phyloP scores from a whole-genome alignment of 148 eudicot genomes.

The Cornus florida region DNA sequence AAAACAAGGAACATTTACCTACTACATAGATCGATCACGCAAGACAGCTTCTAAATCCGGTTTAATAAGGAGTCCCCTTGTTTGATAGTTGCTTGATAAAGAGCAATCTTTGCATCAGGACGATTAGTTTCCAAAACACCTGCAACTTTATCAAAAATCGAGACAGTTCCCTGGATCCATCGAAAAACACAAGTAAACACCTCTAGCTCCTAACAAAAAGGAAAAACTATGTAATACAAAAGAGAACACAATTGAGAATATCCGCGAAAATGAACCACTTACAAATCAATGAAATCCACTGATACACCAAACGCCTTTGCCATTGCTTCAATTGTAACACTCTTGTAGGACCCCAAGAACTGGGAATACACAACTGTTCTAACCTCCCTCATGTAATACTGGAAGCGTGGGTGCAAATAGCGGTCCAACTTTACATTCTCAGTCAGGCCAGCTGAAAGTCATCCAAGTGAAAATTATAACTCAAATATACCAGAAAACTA shows the following conservation, averaged over 20 bases:
- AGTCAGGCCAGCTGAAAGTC: slow-evolving; percentile 80
- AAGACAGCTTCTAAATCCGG: slow-evolving; percentile 95
- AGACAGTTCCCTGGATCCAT: slow-evolving; percentile 70
- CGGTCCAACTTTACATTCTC: slow-evolving; percentile 91
- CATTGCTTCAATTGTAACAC: slow-evolving; percentile 98
- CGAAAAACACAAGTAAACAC: background rate
- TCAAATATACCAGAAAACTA: background rate
- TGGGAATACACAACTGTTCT: slow-evolving; percentile 94
- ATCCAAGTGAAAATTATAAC: background rate
- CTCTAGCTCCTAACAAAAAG: background rate
- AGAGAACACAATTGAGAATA: background rate
- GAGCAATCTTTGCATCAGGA: slow-evolving; percentile 98
- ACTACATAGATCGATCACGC: slow-evolving; percentile 83
- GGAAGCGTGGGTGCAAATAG: slow-evolving; percentile 87
- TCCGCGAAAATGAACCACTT: slow-evolving; percentile 33
- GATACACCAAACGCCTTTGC: slow-evolving; percentile 94
- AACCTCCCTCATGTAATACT: slow-evolving; percentile 97
- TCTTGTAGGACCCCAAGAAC: slow-evolving; percentile 93
- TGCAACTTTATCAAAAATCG: slow-evolving; percentile 93
- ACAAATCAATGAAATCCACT: slow-evolving; percentile 92
- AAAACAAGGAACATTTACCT: background rate
- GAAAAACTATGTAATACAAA: background rate
- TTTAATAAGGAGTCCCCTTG: slow-evolving; percentile 95
- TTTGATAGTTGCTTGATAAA: slow-evolving; percentile 95
- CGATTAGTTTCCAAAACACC: slow-evolving; percentile 94